These are phyloP conservation scores for Starmerella bombi DNA, from an alignment of 805 yeast species.

Conservation along the genomic window DNA sequence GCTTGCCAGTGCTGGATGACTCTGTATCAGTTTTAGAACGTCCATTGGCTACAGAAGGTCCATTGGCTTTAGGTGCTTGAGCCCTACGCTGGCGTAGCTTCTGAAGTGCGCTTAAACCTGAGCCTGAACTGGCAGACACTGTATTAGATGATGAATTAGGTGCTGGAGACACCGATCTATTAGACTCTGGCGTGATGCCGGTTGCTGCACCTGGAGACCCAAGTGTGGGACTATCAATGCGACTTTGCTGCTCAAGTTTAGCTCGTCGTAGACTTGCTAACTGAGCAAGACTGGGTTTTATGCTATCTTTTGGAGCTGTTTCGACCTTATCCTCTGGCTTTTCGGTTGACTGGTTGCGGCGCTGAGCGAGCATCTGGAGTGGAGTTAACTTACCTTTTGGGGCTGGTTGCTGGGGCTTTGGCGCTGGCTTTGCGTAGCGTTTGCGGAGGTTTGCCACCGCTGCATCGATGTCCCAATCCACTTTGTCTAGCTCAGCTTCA, in stretches of 20 bases:
- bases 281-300: conserved; percentile 7
- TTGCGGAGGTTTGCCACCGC: conserved; percentile 20
- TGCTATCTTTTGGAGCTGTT: not conserved
- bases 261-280: conserved; percentile 8
- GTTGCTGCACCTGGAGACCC: not conserved
- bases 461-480: conserved; percentile 22
- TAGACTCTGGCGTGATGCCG: not conserved
- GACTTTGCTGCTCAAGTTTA: too few species aligned
- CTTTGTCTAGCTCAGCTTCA: conserved; percentile 18
- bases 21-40: not conserved
- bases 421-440: conserved; percentile 7
- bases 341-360: conserved; percentile 1
- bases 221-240: not conserved
- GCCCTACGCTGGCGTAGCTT: conserved; percentile 2
- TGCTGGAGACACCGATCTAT: too few species aligned
- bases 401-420: conserved; percentile 2
- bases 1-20: not conserved
- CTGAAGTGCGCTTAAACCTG: conserved; percentile 2
- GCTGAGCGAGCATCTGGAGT: conserved; percentile 16
- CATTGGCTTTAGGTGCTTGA: too few species aligned
- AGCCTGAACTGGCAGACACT: not conserved
- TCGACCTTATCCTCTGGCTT: not conserved
- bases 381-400: conserved; percentile 22
- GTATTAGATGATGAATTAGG: too few species aligned
- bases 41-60: too few species aligned